Percentiles rank a stretch among this genome's conserved stretches.
phyloP scores from a whole-genome alignment of 1,139 yeast species.

The Hyphopichia buzzinii region DNA sequence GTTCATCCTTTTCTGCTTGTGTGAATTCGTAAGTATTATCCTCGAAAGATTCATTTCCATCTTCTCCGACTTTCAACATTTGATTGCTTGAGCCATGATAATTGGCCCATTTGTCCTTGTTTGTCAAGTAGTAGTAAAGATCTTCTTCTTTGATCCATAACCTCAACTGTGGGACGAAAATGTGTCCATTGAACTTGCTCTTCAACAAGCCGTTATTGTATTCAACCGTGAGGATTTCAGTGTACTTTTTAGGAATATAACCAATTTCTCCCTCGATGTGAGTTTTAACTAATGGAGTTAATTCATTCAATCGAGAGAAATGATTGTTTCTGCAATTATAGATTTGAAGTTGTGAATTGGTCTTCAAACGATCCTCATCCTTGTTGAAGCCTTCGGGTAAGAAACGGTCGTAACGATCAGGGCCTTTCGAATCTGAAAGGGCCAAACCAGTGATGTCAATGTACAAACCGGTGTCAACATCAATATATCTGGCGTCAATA shows the following conservation, averaged over 20 bases:
- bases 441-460: constrained; percentile 40
- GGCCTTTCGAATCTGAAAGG: constrained; percentile 26
- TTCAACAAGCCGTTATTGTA: constrained; percentile 26
- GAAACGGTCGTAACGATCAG: constrained; percentile 25
- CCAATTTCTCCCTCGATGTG: constrained; percentile 40
- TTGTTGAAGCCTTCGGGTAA: constrained; percentile 12
- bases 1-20: constrained; percentile 17
- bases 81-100: constrained; percentile 24
- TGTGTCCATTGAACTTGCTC: constrained; percentile 20
- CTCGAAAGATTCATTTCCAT: constrained; percentile 8
- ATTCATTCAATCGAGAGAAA: constrained; percentile 20
- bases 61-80: constrained; percentile 10
- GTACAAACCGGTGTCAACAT: constrained; percentile 36
- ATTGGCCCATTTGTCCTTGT: constrained; percentile 25
- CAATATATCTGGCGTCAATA: constrained; percentile 40
- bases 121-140: constrained; percentile 15
- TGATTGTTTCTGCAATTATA: constrained; percentile 35
- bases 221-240: constrained; percentile 28
- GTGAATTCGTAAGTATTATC: constrained; percentile 20
- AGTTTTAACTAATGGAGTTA: constrained; percentile 25
- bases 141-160: constrained; percentile 29
- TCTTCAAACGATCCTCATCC: constrained; percentile 9
- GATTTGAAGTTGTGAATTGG: constrained; percentile 22
- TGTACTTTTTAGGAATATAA: constrained; percentile 32
- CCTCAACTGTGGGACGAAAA: constrained; percentile 30